These are phyloP conservation scores for Phoma sp. DNA, from an alignment of 2,329 filamentous ascomycete genomes.

Conservation along the genomic window DNA sequence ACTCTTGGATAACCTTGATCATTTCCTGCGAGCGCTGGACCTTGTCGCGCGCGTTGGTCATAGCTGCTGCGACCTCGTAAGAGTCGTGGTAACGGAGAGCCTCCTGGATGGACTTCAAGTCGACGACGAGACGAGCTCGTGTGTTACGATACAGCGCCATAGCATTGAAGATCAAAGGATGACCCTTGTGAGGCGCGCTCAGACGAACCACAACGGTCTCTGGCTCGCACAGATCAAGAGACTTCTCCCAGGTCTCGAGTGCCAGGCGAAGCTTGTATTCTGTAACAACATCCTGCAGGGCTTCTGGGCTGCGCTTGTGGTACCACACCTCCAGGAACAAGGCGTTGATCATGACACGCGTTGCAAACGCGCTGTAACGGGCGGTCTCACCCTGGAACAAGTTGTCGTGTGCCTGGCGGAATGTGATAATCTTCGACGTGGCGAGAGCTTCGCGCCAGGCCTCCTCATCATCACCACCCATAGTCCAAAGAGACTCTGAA, in stretches of 20 bases:
- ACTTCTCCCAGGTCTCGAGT: conserved; percentile 98
- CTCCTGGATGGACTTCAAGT: conserved; percentile 94
- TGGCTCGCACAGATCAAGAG: conserved; percentile 89
- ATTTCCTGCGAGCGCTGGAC: conserved; percentile 96
- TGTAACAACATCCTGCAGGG: conserved; percentile 93
- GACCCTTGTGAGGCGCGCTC: conserved; percentile 93
- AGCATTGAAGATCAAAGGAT: conserved; percentile 96
- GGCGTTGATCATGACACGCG: conserved; percentile 98
- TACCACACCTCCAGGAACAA: conserved; percentile 99
- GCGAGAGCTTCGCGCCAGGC: conserved; percentile 83
- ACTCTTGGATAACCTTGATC: conserved; percentile 98
- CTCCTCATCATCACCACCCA: conserved; percentile 77
- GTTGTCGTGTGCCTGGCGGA: conserved; percentile 92
- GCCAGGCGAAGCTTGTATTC: conserved; percentile 97
- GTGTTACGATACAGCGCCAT: conserved; percentile 97
- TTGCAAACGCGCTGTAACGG: conserved; percentile 95
- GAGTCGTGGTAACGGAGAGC: conserved; percentile 96
- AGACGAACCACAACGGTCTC: conserved; percentile 88
- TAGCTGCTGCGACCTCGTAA: conserved; percentile 94
- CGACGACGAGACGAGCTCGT: conserved; percentile 88
- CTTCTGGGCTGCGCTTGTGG: conserved; percentile 97
- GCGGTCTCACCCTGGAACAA: conserved; percentile 92
- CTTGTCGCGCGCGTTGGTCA: conserved; percentile 92
- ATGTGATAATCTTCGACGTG: conserved; percentile 77
- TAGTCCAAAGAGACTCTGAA: conserved; percentile 92